Evolutionary conservation across 2,329 filamentous ascomycete species (phyloP), one percentile per base, ranked within the genome.

Genomic region (Macroventuria anomochaeta): DNA sequence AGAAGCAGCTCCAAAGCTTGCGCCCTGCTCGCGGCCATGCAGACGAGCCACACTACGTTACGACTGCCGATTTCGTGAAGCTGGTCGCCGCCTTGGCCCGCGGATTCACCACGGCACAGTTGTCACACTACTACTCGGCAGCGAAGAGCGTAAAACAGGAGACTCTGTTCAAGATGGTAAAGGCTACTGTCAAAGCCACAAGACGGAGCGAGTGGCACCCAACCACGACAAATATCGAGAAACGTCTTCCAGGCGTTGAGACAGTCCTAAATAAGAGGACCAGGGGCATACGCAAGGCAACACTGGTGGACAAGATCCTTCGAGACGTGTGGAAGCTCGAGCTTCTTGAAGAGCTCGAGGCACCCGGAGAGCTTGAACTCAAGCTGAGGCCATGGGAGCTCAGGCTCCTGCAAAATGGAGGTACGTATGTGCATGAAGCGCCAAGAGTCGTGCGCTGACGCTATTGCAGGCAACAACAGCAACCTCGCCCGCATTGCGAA

Each of bases 281-380:
- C 21, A 47, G 23, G 32, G 31, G 53, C 7, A 54, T 67, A 25
- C 64, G 60, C 47, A 75, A 75, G 62, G 56, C 56, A 37, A 43
- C 70, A 7, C 40, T 75, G 5, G 63, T 70, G 7, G 72, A 74
- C 40, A 65, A 67, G 33, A 74, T 75, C 23, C 55, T 75, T n/a
- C 59, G 69, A 25, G 61, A 63, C 29, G 52, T 66, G 3, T 75
- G 73, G 73, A 61, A 70, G 13, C 51, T 74, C 6, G 57, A 66
- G 7, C 47, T 71, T 18, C 55, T 74, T 13, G 73, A 75, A 42
- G 73, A 75, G 53, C 65, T 72, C 17, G 72, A 75, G 48, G 61
- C 67, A 0, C 57, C 66, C 20, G 72, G 72, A 15, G 71, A 75
- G 54, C 46, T 75, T 12, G 73, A 75, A 49, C 44, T 75, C n/a